phyloP scores from a whole-genome alignment of 2,329 filamentous ascomycete genomes.

The Elsinoe fawcettii region DNA sequence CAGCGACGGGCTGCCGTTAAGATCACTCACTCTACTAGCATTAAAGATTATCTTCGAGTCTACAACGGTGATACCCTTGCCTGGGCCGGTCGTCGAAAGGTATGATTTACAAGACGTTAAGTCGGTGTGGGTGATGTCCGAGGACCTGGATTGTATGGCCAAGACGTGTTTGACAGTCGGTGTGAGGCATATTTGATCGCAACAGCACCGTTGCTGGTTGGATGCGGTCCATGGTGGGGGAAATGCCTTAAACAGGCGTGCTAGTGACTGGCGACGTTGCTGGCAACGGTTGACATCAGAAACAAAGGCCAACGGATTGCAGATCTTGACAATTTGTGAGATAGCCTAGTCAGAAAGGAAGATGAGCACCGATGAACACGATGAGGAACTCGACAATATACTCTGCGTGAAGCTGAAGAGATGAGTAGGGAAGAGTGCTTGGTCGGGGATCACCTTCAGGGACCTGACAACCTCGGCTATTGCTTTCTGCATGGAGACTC shows the following conservation, averaged over 20 bases:
- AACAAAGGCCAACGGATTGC: slow-evolving; percentile 10
- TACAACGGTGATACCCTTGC: slow-evolving; percentile 7
- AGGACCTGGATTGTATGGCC: slow-evolving; percentile 6
- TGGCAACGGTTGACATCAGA: slow-evolving; percentile 4
- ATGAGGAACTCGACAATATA: too few species aligned
- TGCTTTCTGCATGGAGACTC: too few species aligned
- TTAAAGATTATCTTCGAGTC: slow-evolving; percentile 1
- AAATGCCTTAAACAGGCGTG: background rate
- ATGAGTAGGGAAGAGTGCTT: too few species aligned
- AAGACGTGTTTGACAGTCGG: background rate
- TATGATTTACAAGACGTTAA: slow-evolving; percentile 8
- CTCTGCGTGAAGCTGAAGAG: too few species aligned
- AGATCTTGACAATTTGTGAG: background rate
- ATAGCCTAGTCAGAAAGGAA: too few species aligned
- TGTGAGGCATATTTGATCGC: slow-evolving; percentile 7
- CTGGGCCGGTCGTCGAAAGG: background rate
- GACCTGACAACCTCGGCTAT: background rate
- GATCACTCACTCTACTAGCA: slow-evolving; percentile 10
- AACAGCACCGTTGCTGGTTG: slow-evolving; percentile 9
- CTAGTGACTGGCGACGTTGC: slow-evolving; percentile 8
- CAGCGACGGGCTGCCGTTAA: slow-evolving; percentile 14
- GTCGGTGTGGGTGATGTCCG: background rate
- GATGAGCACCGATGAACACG: background rate
- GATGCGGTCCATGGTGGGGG: background rate
- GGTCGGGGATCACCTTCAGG: too few species aligned